Evolutionary conservation across 2,329 filamentous ascomycete genomes (phyloP).

Genomic region (Leptographium wingfieldii): DNA sequence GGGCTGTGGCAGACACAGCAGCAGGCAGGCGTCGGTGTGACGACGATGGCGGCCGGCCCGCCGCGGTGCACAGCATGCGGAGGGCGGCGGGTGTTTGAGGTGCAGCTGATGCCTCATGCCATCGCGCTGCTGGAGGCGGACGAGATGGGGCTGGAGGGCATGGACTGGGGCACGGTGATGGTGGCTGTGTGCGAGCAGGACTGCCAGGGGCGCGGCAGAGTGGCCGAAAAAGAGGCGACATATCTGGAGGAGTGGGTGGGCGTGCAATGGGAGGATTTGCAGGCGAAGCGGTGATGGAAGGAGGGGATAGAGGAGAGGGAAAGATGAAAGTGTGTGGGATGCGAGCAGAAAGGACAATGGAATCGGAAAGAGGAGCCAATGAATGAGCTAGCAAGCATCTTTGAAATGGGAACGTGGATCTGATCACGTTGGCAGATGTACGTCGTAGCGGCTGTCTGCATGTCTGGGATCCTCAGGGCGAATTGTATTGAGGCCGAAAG

Average conservation of each 20-base stretch:
- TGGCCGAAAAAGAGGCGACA: conserved; percentile 49
- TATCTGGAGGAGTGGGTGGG: conserved; percentile 96
- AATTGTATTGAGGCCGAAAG: too few species aligned
- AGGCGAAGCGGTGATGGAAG: conserved; percentile 19
- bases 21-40: conserved; percentile 15
- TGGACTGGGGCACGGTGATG: conserved; percentile 96
- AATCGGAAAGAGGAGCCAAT: neutral
- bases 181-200: conserved; percentile 73
- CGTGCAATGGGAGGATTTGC: conserved; percentile 88
- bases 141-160: conserved; percentile 61
- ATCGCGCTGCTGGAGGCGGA: conserved; percentile 81
- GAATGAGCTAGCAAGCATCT: neutral
- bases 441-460: too few species aligned
- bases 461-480: too few species aligned
- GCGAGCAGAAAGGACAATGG: neutral
- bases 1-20: conserved; percentile 28
- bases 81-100: conserved; percentile 66
- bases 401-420: neutral
- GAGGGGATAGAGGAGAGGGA: too few species aligned
- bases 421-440: neutral
- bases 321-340: neutral
- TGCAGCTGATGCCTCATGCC: conserved; percentile 82
- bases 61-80: conserved; percentile 71
- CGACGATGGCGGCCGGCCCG: conserved; percentile 31
- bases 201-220: conserved; percentile 51